Evolutionary conservation across 148 eudicot genomes (phyloP), one percentile per base, ranked within the genome.

Genomic region (Rheum nobile): DNA sequence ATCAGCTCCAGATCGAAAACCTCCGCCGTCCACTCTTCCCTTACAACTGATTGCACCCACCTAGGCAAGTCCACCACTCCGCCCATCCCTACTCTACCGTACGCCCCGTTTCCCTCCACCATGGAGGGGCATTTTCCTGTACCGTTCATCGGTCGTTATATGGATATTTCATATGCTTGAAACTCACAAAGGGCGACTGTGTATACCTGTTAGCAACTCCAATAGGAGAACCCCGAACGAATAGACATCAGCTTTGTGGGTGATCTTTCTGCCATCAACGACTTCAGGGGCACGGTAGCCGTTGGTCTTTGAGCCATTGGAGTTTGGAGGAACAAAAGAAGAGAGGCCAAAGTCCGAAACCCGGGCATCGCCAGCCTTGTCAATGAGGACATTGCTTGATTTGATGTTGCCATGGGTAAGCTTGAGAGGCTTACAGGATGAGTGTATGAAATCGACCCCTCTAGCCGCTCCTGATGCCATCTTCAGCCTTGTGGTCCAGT

Each of bases 1-100:
- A 91, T 42, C 31, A 94, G 78, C 41, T 94, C 98, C 1, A 85
- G 87, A 75, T 94, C 98, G 72, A 89, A 94, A 68, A 94, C 97
- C 77, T 94, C 93, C 0, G 98, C 91, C 1, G 97, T 94, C 98
- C 98, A 94, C 82, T 94, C 96, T 75, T 94, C 97, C 71, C 89
- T 85, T 57, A 90, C 97, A 75, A 94, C 91, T 1, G 97, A 94
- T 65, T 81, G 81, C 1, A 91, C 96, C 97, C 97, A 91, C 67
- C 83, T 85, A 1, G 97, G 93, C 76, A 89, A 81, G 67, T 94
- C 97, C 73, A 80, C 83, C 4, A 82, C 69, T 52, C 24, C 75
- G 10, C 67, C 67, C 67, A 59, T 59, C 67, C 67, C 67, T 26
- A 80, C 87, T 19, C 74, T 22, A 1, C 44, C 74, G 14, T 71